Evolutionary conservation across 306 rosid species (phyloP).

Genomic region (Casuarina equisetifolia): DNA sequence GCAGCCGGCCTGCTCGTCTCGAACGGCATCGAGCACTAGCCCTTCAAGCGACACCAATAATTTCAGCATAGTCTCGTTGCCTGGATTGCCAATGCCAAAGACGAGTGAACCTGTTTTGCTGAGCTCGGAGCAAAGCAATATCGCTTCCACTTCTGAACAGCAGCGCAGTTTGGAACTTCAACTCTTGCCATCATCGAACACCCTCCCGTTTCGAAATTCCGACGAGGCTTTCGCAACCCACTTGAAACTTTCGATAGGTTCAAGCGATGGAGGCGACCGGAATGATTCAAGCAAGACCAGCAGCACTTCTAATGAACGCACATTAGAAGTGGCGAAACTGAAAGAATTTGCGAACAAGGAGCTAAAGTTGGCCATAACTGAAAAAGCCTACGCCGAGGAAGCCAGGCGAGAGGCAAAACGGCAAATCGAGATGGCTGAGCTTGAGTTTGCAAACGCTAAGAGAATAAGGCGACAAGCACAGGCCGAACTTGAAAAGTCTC

Average conservation of each 20-base stretch:
- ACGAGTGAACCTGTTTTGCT: conserved; percentile 19
- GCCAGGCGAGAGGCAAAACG: conserved; percentile 79
- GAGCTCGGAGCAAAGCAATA: conserved; percentile 25
- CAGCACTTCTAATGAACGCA: neutral
- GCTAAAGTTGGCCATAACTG: conserved; percentile 64
- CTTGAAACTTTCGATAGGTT: conserved; percentile 80
- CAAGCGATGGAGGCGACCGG: conserved; percentile 25
- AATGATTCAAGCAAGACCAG: conserved; percentile 19
- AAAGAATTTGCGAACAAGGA: conserved; percentile 48
- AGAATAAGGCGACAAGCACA: conserved; percentile 81
- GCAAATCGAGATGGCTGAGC: conserved; percentile 71
- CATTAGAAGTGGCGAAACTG: conserved; percentile 41
- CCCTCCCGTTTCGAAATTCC: conserved; percentile 24
- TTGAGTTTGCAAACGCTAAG: conserved; percentile 79
- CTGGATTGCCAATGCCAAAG: conserved; percentile 44
- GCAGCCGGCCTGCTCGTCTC: conserved; percentile 57
- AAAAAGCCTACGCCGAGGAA: conserved; percentile 74
- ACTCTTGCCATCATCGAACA: conserved; percentile 51
- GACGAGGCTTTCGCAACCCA: conserved; percentile 49
- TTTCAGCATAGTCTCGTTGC: conserved; percentile 42
- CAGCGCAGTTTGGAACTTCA: conserved; percentile 67
- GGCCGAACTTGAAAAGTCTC: conserved; percentile 69
- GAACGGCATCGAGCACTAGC: conserved; percentile 81
- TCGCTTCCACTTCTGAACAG: conserved; percentile 26
- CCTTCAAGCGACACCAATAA: conserved; percentile 69